These are phyloP conservation scores for Cyclocybe aegerita DNA, from an alignment of 768 basidiomycete genomes.

Conservation along the genomic window DNA sequence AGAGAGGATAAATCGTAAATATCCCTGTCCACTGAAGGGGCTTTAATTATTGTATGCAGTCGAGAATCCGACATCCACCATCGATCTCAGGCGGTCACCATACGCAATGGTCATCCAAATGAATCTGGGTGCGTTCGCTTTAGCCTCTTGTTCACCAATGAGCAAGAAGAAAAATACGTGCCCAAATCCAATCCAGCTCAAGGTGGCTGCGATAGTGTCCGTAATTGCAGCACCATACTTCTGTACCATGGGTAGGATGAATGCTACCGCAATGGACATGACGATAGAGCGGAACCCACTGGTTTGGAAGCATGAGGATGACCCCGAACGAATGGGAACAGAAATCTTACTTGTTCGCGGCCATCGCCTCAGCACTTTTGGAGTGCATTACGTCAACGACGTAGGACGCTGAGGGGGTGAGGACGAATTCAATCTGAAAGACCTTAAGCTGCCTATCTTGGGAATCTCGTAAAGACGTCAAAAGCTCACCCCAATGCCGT, in stretches of 20 bases:
- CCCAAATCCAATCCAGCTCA: constrained; percentile 52
- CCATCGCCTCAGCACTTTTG: constrained; percentile 58
- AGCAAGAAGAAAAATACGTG: constrained; percentile 28
- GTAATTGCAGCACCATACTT: constrained; percentile 50
- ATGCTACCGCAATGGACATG: constrained; percentile 37
- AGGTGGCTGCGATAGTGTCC: constrained; percentile 40
- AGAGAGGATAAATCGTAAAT: no score
- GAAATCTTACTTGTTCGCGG: constrained; percentile 42
- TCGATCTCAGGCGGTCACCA: constrained; percentile 54
- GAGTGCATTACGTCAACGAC: constrained; percentile 55
- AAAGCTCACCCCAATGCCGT: constrained; percentile 54
- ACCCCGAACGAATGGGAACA: background rate
- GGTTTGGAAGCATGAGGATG: background rate
- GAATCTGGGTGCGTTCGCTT: constrained; percentile 34
- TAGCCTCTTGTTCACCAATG: background rate
- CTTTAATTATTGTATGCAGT: constrained; percentile 31
- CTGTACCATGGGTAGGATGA: constrained; percentile 53
- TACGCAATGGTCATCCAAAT: constrained; percentile 52
- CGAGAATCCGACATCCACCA: constrained; percentile 57
- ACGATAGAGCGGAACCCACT: constrained; percentile 48
- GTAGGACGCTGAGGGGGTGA: constrained; percentile 54
- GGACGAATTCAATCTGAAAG: constrained; percentile 49
- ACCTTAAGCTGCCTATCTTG: background rate
- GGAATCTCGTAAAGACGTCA: constrained; percentile 14
- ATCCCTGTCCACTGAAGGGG: no score